Conservation (phyloP, 192 early-diverging fungal species). For the Funneliformis mosseae region DNA sequence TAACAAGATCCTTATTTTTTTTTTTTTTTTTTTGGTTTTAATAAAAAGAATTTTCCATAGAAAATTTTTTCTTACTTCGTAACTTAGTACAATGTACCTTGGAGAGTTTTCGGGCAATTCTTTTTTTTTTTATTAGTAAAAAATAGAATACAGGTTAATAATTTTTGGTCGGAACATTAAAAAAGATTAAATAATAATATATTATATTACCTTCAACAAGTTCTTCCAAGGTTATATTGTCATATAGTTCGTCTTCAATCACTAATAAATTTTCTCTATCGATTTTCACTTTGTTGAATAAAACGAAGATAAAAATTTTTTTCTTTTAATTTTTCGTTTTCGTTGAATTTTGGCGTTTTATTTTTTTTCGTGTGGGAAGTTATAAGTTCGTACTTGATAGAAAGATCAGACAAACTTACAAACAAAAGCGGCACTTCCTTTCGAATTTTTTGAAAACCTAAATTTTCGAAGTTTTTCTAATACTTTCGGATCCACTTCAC, state of each 20-base stretch:
- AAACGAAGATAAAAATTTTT: neutral
- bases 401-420: slow-evolving; percentile 38
- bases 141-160: slow-evolving; percentile 22
- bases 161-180: neutral
- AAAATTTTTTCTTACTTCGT: slow-evolving; percentile 43
- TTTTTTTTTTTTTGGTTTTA: neutral
- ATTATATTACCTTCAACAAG: slow-evolving; percentile 53
- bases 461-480: slow-evolving; percentile 53
- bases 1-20: neutral
- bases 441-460: slow-evolving; percentile 53
- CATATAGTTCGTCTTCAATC: slow-evolving; percentile 49
- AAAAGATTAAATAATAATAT: neutral
- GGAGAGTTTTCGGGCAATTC: slow-evolving; percentile 67
- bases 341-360: neutral
- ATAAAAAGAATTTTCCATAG: slow-evolving; percentile 5
- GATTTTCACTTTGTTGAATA: slow-evolving; percentile 46
- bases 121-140: neutral
- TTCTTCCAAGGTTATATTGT: slow-evolving; percentile 54
- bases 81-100: slow-evolving; percentile 63
- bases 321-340: neutral
- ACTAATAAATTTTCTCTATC: slow-evolving; percentile 47
- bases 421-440: slow-evolving; percentile 56
- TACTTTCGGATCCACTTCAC: slow-evolving; percentile 52
- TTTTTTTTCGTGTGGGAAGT: too few species aligned
- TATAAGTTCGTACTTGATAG: neutral